Percentiles rank a stretch among this genome's conserved stretches.
Conservation (phyloP, 176 grass and related monocot genomes). For the Elymus sibiricus region DNA sequence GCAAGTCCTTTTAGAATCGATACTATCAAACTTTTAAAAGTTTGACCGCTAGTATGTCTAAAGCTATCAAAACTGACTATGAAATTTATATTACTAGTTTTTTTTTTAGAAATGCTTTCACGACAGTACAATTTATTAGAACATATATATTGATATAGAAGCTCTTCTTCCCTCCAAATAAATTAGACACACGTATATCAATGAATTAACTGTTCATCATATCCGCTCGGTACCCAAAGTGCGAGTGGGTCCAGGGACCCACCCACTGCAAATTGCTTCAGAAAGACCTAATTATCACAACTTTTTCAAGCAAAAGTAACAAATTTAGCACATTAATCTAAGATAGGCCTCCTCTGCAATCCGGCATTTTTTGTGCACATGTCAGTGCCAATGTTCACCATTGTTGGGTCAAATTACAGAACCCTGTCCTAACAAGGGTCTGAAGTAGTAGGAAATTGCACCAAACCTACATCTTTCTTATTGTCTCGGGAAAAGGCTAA, state of each 20-base stretch:
- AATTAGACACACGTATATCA: not conserved
- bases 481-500: too few species aligned
- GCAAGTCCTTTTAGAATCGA: not conserved
- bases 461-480: not conserved
- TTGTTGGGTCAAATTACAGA: not conserved
- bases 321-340: not conserved
- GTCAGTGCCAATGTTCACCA: not conserved
- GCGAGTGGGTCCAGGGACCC: not conserved
- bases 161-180: not conserved
- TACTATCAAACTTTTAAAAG: not conserved
- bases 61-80: not conserved
- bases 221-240: not conserved
- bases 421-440: not conserved
- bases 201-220: not conserved
- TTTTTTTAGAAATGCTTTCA: not conserved
- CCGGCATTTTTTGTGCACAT: not conserved
- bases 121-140: not conserved
- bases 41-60: not conserved
- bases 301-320: not conserved
- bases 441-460: not conserved
- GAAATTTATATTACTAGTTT: not conserved
- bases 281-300: not conserved
- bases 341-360: not conserved
- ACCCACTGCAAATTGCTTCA: not conserved
- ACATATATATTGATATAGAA: not conserved